phyloP scores from a whole-genome alignment of 176 grass and related monocot genomes.

The Stipa capillata region DNA sequence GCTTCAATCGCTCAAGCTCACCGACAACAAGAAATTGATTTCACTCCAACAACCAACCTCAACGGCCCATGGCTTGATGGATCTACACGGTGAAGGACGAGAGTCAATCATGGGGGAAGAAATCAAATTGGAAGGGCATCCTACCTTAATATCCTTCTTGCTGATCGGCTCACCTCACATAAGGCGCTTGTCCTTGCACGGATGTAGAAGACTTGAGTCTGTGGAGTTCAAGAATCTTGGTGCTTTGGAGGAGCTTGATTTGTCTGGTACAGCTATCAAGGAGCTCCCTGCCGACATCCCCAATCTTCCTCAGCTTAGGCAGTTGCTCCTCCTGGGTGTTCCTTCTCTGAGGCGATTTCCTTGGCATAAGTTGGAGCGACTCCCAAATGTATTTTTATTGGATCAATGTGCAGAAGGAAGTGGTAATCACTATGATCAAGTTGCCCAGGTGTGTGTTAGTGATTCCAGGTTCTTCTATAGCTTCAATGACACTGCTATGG shows the following conservation, averaged over 20 bases:
- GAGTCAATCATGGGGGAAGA: background rate
- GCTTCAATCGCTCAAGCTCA: background rate
- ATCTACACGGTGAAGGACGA: background rate
- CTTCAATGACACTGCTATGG: accelerated
- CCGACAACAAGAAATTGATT: background rate
- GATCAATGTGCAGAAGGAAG: background rate
- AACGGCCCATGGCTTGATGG: background rate
- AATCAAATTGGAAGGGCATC: background rate
- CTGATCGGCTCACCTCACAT: background rate
- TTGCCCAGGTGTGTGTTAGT: background rate
- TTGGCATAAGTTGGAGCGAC: background rate
- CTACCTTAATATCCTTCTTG: background rate
- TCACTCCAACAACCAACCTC: background rate
- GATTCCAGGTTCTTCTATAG: background rate
- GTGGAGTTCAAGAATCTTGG: background rate
- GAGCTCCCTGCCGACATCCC: background rate
- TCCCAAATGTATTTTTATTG: background rate
- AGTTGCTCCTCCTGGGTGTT: background rate
- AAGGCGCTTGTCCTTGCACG: background rate
- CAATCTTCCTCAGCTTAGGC: background rate
- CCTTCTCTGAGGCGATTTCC: background rate
- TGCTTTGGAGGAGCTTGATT: conserved; percentile 5
- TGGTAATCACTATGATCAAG: background rate
- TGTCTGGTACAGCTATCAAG: background rate
- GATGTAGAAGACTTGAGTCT: background rate